Evolutionary conservation across 805 yeast species (phyloP), one percentile per base, ranked within the genome.

Genomic region (Scheffersomyces ergatensis): DNA sequence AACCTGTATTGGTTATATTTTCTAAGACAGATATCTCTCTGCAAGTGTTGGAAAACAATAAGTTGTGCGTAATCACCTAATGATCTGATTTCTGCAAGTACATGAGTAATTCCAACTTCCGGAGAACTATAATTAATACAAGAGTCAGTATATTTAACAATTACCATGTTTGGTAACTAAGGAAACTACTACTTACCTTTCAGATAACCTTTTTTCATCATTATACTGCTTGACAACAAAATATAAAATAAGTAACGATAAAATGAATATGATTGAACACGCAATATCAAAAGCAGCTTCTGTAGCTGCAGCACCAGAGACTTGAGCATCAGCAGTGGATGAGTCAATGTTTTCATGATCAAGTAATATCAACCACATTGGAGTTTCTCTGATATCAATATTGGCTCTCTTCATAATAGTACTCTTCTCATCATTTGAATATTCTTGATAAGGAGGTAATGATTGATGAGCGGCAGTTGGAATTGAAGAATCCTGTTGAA

Each of bases 61-160:
- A n/a, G n/a, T n/a, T n/a, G 5, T 25, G 8, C 29, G 13, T 9
- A 25, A 7, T 25, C 29, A 25, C 14, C n/a, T 25, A 25, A 25
- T 9, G 8, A 5, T 12, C 13, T 25, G 20, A 20, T 23, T n/a
- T 44, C 48, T n/a, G 32, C 31, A 13, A 41, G 29, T 29, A 44
- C 33, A 38, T 43, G 38, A 18, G 13, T 15, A n/a, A 41, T 38
- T 5, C 37, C 11, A 9, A 21, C 23, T 12, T 30, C 39, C 9
- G 29, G 19, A 7, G 27, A 15, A 7, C 39, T 37, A 18, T 15
- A 12, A 30, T 16, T 26, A 11, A 15, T 21, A 21, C n/a, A 19
- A 21, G 16, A 25, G 38, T 36, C 24, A 25, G 29, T 25, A 25
- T 25, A 25, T 25, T 5, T 13, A 25, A 25, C 5, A 9, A 9